These are phyloP conservation scores for Tetradesmus obliquus DNA, from an alignment of 139 green algal species.

Conservation along the genomic window DNA sequence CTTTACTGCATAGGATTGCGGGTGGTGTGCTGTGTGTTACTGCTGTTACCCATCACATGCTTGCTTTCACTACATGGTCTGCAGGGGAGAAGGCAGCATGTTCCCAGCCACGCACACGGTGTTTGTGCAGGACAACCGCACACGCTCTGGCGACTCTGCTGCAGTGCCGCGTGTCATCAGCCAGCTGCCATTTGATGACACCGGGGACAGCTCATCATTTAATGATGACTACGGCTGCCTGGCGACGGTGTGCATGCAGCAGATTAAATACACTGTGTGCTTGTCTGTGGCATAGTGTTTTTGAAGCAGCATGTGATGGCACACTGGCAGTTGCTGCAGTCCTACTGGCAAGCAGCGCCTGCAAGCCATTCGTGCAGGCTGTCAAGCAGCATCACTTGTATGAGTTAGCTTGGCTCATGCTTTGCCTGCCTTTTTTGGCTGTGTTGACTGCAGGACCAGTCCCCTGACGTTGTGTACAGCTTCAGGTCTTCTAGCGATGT, in stretches of 20 bases:
- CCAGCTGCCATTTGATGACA: constrained; percentile 58
- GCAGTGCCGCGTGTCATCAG: constrained; percentile 32
- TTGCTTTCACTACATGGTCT: not conserved
- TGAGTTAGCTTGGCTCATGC: no score
- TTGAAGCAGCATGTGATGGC: no score
- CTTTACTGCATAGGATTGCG: no score
- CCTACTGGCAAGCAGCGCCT: not conserved
- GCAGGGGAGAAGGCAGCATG: constrained; percentile 40
- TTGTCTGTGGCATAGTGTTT: no score
- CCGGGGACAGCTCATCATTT: constrained; percentile 48
- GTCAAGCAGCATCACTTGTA: no score
- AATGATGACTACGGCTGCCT: constrained; percentile 47
- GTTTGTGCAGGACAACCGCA: constrained; percentile 41
- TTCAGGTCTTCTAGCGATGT: constrained; percentile 25
- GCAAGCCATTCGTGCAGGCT: not conserved
- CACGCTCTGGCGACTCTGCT: constrained; percentile 49
- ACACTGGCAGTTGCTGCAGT: no score
- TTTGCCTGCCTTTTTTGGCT: not conserved
- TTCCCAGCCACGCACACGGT: constrained; percentile 30
- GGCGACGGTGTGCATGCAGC: constrained; percentile 8
- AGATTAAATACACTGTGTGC: not conserved
- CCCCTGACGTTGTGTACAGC: constrained; percentile 65
- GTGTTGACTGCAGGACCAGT: constrained; percentile 38
- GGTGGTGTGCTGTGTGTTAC: no score
- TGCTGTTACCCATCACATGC: no score